These are phyloP conservation scores for Penicillium sp. DNA, from an alignment of 2,329 filamentous ascomycete species.

Conservation along the genomic window DNA sequence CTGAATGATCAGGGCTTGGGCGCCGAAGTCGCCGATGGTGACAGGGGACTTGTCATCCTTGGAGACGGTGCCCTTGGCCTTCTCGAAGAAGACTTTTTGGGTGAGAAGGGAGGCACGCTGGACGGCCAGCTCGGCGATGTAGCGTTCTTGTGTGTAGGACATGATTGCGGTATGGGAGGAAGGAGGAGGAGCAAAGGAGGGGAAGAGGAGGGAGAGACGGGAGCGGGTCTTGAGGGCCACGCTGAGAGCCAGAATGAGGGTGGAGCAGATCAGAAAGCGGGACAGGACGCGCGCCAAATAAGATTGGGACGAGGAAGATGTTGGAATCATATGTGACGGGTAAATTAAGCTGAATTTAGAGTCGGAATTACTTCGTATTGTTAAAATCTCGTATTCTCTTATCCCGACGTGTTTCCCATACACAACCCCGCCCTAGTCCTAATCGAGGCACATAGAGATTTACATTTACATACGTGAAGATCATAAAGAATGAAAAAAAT, in stretches of 20 bases:
- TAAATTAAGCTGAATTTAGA: background rate
- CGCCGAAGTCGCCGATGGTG: constrained; percentile 96
- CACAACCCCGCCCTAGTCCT: constrained; percentile 20
- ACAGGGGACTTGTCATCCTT: constrained; percentile 97
- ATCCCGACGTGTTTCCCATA: background rate
- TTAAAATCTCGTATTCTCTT: background rate
- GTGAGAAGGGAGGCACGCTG: constrained; percentile 77
- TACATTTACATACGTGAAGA: background rate
- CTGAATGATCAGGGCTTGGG: constrained; percentile 91
- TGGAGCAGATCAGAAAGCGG: constrained; percentile 36
- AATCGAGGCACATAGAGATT: background rate
- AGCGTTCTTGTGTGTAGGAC: constrained; percentile 73
- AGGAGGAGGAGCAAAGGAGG: constrained; percentile 27
- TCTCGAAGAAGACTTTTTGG: constrained; percentile 78
- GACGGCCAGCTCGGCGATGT: constrained; percentile 82
- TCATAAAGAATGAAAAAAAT: background rate
- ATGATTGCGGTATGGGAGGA: constrained; percentile 33
- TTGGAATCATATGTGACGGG: background rate
- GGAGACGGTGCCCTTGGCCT: constrained; percentile 88
- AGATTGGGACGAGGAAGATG: background rate
- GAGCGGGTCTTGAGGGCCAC: constrained; percentile 39
- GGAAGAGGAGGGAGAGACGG: constrained; percentile 42
- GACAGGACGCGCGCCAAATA: constrained; percentile 28
- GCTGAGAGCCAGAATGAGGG: constrained; percentile 46
- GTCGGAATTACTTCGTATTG: background rate